Conservation (phyloP, 2,329 filamentous ascomycete genomes). For the Phyllosticta citriasiana region DNA sequence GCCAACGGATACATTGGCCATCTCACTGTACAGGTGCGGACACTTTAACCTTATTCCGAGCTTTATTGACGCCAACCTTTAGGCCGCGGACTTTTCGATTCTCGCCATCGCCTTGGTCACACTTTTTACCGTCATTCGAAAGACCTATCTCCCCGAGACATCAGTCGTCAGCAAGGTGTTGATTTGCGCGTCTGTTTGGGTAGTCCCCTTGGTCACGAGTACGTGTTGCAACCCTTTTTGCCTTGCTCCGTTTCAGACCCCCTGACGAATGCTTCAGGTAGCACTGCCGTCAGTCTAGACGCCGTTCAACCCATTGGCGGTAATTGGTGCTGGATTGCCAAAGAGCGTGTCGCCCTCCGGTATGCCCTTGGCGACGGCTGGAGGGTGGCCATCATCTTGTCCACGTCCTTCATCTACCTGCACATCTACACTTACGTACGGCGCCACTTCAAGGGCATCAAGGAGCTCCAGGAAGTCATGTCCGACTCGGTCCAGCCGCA, state of each 20-base stretch:
- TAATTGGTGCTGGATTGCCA: slow-evolving; percentile 41
- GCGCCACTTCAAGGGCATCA: slow-evolving; percentile 4
- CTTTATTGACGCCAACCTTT: slow-evolving; percentile 1
- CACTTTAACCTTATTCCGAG: background rate
- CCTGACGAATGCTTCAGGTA: background rate
- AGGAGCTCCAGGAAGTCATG: background rate
- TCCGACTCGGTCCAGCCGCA: background rate
- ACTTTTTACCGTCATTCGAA: slow-evolving; percentile 30
- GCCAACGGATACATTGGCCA: slow-evolving; percentile 38
- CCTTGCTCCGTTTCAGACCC: background rate
- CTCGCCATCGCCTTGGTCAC: slow-evolving; percentile 37
- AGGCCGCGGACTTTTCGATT: slow-evolving; percentile 31
- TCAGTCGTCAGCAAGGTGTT: slow-evolving; percentile 20
- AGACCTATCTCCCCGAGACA: slow-evolving; percentile 23
- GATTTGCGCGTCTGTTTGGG: slow-evolving; percentile 32
- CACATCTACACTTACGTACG: slow-evolving; percentile 32
- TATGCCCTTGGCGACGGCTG: slow-evolving; percentile 38
- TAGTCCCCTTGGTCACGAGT: slow-evolving; percentile 32
- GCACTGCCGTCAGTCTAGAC: background rate
- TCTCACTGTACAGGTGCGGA: slow-evolving; percentile 34
- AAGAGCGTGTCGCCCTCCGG: slow-evolving; percentile 28
- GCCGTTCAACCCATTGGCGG: slow-evolving; percentile 32
- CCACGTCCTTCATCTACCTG: slow-evolving; percentile 32
- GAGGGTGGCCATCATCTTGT: slow-evolving; percentile 35
- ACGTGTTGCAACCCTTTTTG: background rate